Evolutionary conservation across 2,329 filamentous ascomycete species (phyloP).

Genomic region (Penicillium sp.): DNA sequence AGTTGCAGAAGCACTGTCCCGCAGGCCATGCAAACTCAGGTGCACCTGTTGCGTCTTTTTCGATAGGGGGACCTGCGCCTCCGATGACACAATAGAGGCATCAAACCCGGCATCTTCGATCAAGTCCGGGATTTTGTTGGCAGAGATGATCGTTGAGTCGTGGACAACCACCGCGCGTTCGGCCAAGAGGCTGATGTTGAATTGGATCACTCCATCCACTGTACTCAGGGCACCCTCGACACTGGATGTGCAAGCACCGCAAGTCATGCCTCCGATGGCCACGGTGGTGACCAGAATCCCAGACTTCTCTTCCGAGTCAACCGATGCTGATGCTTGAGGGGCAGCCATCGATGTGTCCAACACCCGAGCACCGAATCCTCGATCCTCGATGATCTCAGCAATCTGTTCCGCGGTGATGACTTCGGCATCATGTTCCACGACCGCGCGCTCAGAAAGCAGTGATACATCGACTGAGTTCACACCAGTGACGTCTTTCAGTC

Average conservation of each 20-base stretch:
- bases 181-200: conserved; percentile 92
- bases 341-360: conserved; percentile 64
- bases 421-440: conserved; percentile 74
- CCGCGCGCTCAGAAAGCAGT: conserved; percentile 78
- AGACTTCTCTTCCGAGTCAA: conserved; percentile 34
- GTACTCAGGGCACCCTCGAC: conserved; percentile 80
- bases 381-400: conserved; percentile 62
- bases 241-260: conserved; percentile 91
- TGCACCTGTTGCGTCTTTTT: conserved; percentile 65
- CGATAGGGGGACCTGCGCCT: conserved; percentile 59
- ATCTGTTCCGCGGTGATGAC: conserved; percentile 56
- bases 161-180: conserved; percentile 89
- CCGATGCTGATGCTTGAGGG: conserved; percentile 35
- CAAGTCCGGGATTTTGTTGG: conserved; percentile 75
- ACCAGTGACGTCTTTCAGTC: conserved; percentile 73
- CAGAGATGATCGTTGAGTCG: conserved; percentile 68
- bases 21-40: conserved; percentile 81
- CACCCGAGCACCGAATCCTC: conserved; percentile 79
- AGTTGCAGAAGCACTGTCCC: conserved; percentile 70
- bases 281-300: conserved; percentile 72
- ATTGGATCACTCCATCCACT: conserved; percentile 76
- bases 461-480: conserved; percentile 80
- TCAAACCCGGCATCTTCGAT: conserved; percentile 92
- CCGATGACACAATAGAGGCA: conserved; percentile 77
- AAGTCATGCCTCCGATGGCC: conserved; percentile 95